Evolutionary conservation across 805 yeast species (phyloP), one percentile per base, ranked within the genome.

Genomic region (Wickerhamomyces sydowiorum): DNA sequence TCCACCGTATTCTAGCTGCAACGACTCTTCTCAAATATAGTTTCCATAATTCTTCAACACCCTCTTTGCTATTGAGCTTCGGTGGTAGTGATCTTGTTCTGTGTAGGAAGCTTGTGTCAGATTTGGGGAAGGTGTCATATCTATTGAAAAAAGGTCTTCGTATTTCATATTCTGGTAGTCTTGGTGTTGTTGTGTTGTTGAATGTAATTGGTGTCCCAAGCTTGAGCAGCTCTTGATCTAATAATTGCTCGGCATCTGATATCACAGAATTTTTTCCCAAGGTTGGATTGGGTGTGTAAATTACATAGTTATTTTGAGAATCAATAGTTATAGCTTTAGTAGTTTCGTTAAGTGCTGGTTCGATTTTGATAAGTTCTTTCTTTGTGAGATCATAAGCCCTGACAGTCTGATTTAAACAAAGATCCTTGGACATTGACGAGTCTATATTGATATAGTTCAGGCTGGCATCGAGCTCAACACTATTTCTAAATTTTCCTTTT

Each of bases 1-100:
- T 53, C 51, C 67, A 51, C 17, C 52, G 47, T 14, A 63, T 56
- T 40, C 71, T 50, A 35, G 56, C 58, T 1, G 55, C 50, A n/a
- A 66, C 49, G n/a, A 62, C 60, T 12, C 56, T 41, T 36, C 51
- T 48, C 27, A 65, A 39, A 40, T 66, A 66, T 36, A 58, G 38
- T 34, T 51, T 57, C 71, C 71, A 66, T 2, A 66, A 28, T 0
- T 49, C 45, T 27, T 53, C 48, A 3, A 54, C 15, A 12, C 35
- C 33, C 7, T 38, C 40, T 23, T 45, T 49, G 10, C 46, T 41
- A 18, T 43, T 39, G 30, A 44, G 37, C 3, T 38, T 42, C 2
- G 46, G 19, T 5, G 61, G 60, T 9, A 53, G 32, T 2, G 61
- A 57, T n/a, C 37, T 46, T 9, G 59, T 47, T 15, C 60, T 39